phyloP scores from a whole-genome alignment of 306 rosid species.

The Cicer cuneatum region DNA sequence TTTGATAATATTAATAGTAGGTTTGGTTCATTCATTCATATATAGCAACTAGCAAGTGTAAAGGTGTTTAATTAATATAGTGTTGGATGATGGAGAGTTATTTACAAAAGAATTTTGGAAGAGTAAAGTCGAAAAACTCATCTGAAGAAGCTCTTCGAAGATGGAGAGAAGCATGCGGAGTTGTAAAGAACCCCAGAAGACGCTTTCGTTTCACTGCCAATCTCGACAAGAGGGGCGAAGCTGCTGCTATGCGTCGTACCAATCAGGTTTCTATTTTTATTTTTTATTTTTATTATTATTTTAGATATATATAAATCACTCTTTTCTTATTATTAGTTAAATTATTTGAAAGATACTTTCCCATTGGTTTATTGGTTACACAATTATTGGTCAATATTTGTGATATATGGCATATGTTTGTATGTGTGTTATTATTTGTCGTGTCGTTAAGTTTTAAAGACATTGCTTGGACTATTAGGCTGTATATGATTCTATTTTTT shows the following conservation, averaged over 20 bases:
- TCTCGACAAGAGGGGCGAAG: conserved; percentile 70
- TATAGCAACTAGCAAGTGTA: too few relatives aligned
- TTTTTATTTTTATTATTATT: background rate
- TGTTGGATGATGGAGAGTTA: conserved; percentile 56
- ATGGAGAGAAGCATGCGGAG: conserved; percentile 74
- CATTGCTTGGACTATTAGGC: background rate
- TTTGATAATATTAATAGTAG: too few relatives aligned
- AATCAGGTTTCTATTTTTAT: conserved; percentile 58
- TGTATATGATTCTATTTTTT: background rate
- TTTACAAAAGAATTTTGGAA: conserved; percentile 65
- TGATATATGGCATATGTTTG: background rate
- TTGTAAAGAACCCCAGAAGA: conserved; percentile 77
- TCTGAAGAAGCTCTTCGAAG: conserved; percentile 69
- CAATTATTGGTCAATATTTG: background rate
- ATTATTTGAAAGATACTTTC: background rate
- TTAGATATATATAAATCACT: background rate
- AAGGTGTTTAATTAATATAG: too few relatives aligned
- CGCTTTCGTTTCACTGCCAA: conserved; percentile 94
- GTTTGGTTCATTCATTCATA: too few relatives aligned
- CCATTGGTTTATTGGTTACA: background rate
- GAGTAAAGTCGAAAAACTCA: conserved; percentile 69
- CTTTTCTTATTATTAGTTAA: background rate
- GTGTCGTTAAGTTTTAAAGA: background rate
- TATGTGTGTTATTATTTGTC: background rate
- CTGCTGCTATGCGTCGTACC: conserved; percentile 82